Conservation (phyloP, 768 basidiomycete genomes). For the Lactarius akahatsu region DNA sequence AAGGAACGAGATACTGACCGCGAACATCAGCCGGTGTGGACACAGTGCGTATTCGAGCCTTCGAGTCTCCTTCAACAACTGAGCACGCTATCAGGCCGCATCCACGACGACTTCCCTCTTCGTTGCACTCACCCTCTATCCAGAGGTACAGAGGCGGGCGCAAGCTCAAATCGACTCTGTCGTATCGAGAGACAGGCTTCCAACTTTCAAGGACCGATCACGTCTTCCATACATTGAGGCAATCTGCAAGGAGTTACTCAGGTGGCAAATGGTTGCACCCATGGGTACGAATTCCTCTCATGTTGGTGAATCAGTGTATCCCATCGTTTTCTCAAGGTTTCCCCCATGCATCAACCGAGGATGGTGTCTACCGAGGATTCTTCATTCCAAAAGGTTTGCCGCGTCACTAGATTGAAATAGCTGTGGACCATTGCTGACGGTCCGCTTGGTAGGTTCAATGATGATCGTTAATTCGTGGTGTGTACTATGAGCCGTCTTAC, state of each 20-base stretch:
- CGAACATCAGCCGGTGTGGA: slow-evolving; percentile 2
- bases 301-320: slow-evolving; percentile 16
- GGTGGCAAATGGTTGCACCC: slow-evolving; percentile 3
- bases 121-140: too few species aligned
- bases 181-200: too few species aligned
- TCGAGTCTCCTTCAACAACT: not conserved
- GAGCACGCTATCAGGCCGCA: slow-evolving; percentile 2
- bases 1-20: too few species aligned
- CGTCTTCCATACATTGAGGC: too few species aligned
- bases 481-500: too few species aligned
- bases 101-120: slow-evolving; percentile 1
- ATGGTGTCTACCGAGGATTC: slow-evolving; percentile 54
- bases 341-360: slow-evolving; percentile 43
- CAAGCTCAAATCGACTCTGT: too few species aligned
- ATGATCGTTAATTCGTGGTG: slow-evolving; percentile 5
- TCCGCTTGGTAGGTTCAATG: slow-evolving; percentile 18
- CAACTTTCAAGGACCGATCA: too few species aligned
- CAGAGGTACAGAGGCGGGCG: too few species aligned
- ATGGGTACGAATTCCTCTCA: not conserved
- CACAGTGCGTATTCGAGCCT: not conserved
- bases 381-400: slow-evolving; percentile 54
- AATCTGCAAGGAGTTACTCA: not conserved
- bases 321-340: not conserved
- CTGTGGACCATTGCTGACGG: not conserved
- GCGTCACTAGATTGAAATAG: not conserved